Base-by-base conservation (phyloP, 2,329 filamentous ascomycete species). In the Aspergillus neotritici region DNA sequence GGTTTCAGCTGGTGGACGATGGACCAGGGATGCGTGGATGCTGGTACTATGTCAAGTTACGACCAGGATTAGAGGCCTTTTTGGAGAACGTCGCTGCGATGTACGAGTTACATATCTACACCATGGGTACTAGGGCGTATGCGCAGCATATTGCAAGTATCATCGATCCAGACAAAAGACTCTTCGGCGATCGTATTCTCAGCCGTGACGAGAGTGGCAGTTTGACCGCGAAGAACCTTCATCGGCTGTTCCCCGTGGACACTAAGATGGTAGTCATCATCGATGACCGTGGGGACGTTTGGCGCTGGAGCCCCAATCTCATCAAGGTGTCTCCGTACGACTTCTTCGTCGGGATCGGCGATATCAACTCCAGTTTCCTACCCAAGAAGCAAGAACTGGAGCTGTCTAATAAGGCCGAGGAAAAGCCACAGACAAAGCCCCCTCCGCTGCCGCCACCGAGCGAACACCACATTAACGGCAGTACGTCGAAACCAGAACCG, bases 181-280 rank as follows among this genome's bases (percentile, higher is more conserved):
- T 95, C 8, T 98, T 98, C 64, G 91, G 87, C 31, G 90, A 96
- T 66, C 82, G 93, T 43, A 90, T 98, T 57, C 86, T 98, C 59
- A 97, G 91, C 66, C 85, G 93, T 58, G 91, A 97, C 63, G 93
- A 98, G 69, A 98, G 94, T 62, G 91, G 91, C 42, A 96, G 86
- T 64, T 83, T 97, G 65, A 87, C 84, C 3, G 83, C 86, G 46
- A 98, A 98, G 75, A 93, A 83, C 54, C 72, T 98, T 25, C 86
- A 93, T 61, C 81, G 93, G 6, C 69, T 98, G 11, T 98, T 98
- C 64, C 93, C 94, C 4, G 87, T 95, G 47, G 94, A 94, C 67
- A 97, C 91, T 5, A 91, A 94, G 67, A 98, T 98, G 93, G 94
- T 96, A 1, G 90, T 96, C 46, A 96, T 98, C 57, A 98, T 98